Conservation (phyloP, 129 eudicot genomes). For the Centella asiatica region DNA sequence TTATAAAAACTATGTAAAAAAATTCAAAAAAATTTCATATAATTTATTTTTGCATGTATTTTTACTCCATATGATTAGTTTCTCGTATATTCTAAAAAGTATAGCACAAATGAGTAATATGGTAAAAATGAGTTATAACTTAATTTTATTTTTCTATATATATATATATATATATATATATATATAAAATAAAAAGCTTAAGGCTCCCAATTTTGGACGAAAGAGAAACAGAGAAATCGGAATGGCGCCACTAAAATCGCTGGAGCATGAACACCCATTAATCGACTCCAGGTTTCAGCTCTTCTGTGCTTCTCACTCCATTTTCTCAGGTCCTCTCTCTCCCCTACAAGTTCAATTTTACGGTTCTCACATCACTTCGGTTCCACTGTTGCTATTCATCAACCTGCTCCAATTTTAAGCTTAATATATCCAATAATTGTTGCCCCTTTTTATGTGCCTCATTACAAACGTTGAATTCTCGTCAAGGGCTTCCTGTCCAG, state of each 20-base stretch:
- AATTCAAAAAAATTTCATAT: no score
- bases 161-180: no score
- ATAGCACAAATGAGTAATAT: no score
- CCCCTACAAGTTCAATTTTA: background rate
- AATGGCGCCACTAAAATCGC: slow-evolving; percentile 51
- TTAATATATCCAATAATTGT: background rate
- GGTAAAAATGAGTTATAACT: no score
- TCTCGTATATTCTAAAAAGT: no score
- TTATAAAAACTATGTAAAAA: no score
- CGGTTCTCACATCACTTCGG: background rate
- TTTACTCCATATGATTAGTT: no score
- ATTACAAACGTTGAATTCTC: no score
- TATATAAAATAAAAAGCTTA: background rate
- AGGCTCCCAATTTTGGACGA: no score
- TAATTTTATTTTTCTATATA: no score
- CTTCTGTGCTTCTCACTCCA: slow-evolving; percentile 65
- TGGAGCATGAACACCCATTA: slow-evolving; percentile 34
- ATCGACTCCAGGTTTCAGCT: slow-evolving; percentile 49
- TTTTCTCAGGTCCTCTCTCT: slow-evolving; percentile 42
- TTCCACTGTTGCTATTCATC: background rate
- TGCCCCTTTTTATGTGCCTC: background rate
- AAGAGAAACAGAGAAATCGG: background rate
- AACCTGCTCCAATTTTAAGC: background rate
- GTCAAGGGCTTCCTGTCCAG: background rate
- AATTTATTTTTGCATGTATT: no score